Evolutionary conservation across 148 eudicot genomes (phyloP).

Genomic region (Chenopodium quinoa): DNA sequence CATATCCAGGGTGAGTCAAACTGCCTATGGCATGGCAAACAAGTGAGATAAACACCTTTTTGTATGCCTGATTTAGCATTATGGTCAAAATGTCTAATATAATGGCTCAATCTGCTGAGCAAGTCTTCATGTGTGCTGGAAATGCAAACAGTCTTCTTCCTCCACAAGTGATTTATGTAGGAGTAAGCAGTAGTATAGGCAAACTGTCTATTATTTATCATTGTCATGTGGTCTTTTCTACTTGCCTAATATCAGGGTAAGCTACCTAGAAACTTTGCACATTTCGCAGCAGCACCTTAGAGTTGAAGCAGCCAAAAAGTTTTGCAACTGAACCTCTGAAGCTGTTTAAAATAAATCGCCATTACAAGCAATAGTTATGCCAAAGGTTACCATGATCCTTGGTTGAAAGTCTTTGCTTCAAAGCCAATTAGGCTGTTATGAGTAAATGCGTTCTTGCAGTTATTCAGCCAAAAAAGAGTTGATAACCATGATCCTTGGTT

Average conservation of each 20-base stretch:
- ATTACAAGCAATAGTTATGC: background rate
- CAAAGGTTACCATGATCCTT: background rate
- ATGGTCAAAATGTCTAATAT: background rate
- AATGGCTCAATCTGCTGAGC: background rate
- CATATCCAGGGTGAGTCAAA: background rate
- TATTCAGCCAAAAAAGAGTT: too few species aligned
- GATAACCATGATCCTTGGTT: background rate
- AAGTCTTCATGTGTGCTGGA: background rate
- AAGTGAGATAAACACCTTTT: background rate
- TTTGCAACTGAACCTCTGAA: background rate
- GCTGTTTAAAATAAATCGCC: background rate
- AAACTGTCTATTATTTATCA: background rate
- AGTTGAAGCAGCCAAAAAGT: background rate
- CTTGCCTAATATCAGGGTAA: background rate
- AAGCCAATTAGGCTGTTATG: background rate
- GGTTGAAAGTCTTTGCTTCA: background rate
- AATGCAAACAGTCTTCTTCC: background rate
- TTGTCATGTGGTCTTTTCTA: background rate
- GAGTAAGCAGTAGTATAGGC: background rate
- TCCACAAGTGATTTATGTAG: background rate
- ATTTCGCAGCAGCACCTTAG: background rate
- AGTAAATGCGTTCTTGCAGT: background rate
- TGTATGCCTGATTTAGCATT: background rate
- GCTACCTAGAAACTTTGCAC: background rate
- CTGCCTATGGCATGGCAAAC: background rate